Percentiles rank a stretch among this genome's conserved stretches.
Conservation (phyloP, 176 grass and related monocot species). For the Hsuehochloa calcarea region DNA sequence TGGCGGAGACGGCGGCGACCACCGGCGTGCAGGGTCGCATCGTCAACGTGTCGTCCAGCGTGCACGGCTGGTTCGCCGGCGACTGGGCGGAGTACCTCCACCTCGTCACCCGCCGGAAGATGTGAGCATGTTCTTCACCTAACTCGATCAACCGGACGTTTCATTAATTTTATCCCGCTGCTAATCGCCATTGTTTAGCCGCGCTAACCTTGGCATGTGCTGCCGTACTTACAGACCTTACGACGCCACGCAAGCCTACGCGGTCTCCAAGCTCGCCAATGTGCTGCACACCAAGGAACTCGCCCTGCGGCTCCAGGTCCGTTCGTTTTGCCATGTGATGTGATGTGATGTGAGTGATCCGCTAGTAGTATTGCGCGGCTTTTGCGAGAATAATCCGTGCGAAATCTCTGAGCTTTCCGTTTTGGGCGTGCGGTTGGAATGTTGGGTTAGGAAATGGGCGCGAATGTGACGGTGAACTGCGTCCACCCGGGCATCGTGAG, state of each 20-base stretch:
- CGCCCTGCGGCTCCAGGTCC: slow-evolving; percentile 58
- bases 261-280: slow-evolving; percentile 82
- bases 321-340: not conserved
- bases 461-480: slow-evolving; percentile 86
- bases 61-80: slow-evolving; percentile 92
- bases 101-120: slow-evolving; percentile 72
- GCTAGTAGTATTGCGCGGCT: not conserved
- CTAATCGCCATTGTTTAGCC: not conserved
- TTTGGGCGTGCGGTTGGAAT: not conserved
- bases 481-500: slow-evolving; percentile 94
- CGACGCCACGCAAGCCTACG: slow-evolving; percentile 89
- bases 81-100: slow-evolving; percentile 78
- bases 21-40: slow-evolving; percentile 74
- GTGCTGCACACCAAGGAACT: slow-evolving; percentile 82
- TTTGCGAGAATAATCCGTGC: no score
- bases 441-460: slow-evolving; percentile 48
- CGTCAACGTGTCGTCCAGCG: slow-evolving; percentile 92
- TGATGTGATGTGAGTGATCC: no score
- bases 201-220: not conserved
- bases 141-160: not conserved
- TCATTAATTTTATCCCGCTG: not conserved
- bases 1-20: slow-evolving; percentile 65
- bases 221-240: slow-evolving; percentile 48
- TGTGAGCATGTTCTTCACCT: slow-evolving; percentile 32
- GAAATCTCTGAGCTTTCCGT: not conserved